phyloP scores from a whole-genome alignment of 1,284 basidiomycete genomes.

The Trametes versicolor region DNA sequence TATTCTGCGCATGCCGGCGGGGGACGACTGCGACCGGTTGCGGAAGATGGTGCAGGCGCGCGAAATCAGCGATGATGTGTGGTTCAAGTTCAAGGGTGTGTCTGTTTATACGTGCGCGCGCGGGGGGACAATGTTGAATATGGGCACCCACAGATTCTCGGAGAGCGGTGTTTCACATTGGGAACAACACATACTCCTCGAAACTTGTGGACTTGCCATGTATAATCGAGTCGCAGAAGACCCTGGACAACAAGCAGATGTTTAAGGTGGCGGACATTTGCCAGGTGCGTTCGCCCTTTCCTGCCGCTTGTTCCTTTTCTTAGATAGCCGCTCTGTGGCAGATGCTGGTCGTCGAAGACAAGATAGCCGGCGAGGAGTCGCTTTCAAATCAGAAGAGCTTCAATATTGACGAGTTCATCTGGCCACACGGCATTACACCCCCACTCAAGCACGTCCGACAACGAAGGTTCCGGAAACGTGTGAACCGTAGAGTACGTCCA shows the following conservation, averaged over 20 bases:
- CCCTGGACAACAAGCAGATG: constrained; percentile 94
- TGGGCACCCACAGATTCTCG: constrained; percentile 77
- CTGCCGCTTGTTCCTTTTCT: too few species aligned
- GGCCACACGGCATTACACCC: constrained; percentile 96
- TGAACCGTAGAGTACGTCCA: constrained; percentile 77
- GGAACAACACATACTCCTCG: constrained; percentile 83
- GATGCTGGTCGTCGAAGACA: constrained; percentile 90
- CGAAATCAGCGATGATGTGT: constrained; percentile 86
- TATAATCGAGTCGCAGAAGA: constrained; percentile 97
- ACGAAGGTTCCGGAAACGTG: constrained; percentile 91
- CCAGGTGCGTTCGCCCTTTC: constrained; percentile 63
- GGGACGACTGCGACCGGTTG: constrained; percentile 81
- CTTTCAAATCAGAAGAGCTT: constrained; percentile 70
- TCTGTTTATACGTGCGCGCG: neutral
- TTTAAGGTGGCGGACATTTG: constrained; percentile 99
- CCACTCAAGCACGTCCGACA: constrained; percentile 93
- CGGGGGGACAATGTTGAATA: neutral
- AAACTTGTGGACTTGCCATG: constrained; percentile 98
- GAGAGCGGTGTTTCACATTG: constrained; percentile 90
- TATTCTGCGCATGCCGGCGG: constrained; percentile 89
- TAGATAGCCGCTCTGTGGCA: constrained; percentile 40
- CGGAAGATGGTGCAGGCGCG: constrained; percentile 84
- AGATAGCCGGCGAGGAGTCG: constrained; percentile 76
- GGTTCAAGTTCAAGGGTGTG: constrained; percentile 98
- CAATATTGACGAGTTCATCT: constrained; percentile 96